Base-by-base conservation (phyloP, 2,329 filamentous ascomycete genomes). In the Orbilia quercus region DNA sequence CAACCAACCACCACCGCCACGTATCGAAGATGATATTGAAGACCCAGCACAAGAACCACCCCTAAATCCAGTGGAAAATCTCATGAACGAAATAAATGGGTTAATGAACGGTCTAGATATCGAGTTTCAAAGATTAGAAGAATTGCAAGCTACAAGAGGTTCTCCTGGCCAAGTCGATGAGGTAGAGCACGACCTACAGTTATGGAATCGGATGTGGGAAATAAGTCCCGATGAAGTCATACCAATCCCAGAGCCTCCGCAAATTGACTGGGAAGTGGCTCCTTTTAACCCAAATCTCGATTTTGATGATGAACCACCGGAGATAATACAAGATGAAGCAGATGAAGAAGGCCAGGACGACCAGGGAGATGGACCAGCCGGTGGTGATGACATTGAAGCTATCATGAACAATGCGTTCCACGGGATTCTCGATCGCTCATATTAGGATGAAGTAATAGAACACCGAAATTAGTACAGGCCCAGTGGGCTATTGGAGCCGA, bases 181-280 rank as follows among this genome's bases (percentile, higher is more conserved):
- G 40, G 34, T n/a, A 0, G 51, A 65, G 14, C 50, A 57, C 16
- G 42, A 65, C 6, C 23, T 48, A 4, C 28, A 42, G 5, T 44
- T 65, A 7, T 65, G 62, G 51, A 31, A 65, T 44, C 31, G 50
- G 12, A 23, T 65, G 1, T 47, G 57, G 11, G 20, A 23, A 9
- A 47, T 22, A 25, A 65, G 62, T 12, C 62, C 51, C 1, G 62
- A 65, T 16, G 50, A 38, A 11, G 18, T 45, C 16, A 12, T n/a
- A 3, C 16, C 38, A 45, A 4, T 7, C 9, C 4, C 12, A 51
- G 57, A 51, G 44, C 36, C 36, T 40, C 25, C 12, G 11, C 25
- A 16, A 22, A 20, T 14, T 42, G 23, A 11, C 9, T 7, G 22
- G n/a, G 12, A 7, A 16, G 16, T 5, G 11, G 16, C 5, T 12